A percentile compares a stretch with the other conserved stretches of the same genome.
Evolutionary conservation across 352 stramenopile genomes (phyloP).

Genomic region (Pythium chondricola): DNA sequence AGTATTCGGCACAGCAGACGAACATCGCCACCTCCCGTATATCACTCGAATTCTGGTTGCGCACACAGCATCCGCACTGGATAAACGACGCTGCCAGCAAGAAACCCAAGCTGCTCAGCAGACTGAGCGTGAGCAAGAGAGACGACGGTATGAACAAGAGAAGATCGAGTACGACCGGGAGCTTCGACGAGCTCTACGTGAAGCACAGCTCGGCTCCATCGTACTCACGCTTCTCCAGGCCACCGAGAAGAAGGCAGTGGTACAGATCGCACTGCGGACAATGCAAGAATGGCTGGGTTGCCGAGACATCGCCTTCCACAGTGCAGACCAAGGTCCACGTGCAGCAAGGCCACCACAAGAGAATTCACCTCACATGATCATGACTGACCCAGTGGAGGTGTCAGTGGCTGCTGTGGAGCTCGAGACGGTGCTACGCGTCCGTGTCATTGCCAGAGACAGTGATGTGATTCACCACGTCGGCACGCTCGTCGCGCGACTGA

Average conservation of each 20-base stretch:
- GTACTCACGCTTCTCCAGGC: not conserved
- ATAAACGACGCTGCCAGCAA: not conserved
- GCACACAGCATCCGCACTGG: too few relatives aligned
- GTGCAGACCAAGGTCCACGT: not conserved
- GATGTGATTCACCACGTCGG: not conserved
- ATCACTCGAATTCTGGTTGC: not conserved
- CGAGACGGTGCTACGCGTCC: slow-evolving; percentile 13
- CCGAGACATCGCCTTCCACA: slow-evolving; percentile 6
- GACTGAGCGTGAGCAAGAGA: not conserved
- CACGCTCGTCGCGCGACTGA: slow-evolving; percentile 9
- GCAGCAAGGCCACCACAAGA: too few relatives aligned
- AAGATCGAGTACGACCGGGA: not conserved
- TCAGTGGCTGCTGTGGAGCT: not conserved
- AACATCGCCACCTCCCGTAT: slow-evolving; percentile 5
- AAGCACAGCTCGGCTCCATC: slow-evolving; percentile 5
- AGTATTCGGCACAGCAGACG: slow-evolving; percentile 9
- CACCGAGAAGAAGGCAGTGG: slow-evolving; percentile 1
- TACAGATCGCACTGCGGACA: slow-evolving; percentile 1
- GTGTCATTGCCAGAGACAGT: not conserved
- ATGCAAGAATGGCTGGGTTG: slow-evolving; percentile 10
- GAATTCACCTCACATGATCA: too few relatives aligned
- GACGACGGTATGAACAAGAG: not conserved
- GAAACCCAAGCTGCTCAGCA: too few relatives aligned
- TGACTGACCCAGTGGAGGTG: not conserved
- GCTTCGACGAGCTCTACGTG: too few relatives aligned